Conservation (phyloP, 176 grass and related monocot species). For the Tillandsia fasciculata region DNA sequence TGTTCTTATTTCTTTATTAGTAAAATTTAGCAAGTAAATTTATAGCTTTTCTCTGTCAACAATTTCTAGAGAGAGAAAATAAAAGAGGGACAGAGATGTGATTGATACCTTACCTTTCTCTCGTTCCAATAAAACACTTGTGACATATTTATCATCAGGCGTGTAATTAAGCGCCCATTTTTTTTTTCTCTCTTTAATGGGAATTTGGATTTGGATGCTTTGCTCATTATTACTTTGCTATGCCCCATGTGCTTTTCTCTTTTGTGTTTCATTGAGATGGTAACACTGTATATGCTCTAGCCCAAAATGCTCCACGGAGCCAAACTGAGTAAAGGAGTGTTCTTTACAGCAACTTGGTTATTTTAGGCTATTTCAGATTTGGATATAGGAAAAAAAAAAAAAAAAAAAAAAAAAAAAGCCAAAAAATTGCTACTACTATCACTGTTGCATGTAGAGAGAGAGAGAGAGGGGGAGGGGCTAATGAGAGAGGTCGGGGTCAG, state of each 20-base stretch:
- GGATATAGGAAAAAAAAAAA: no score
- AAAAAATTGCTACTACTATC: background rate
- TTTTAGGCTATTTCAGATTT: no score
- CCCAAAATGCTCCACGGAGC: no score
- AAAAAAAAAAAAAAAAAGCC: no score
- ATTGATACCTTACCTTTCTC: slow-evolving; percentile 37
- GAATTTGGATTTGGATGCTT: slow-evolving; percentile 1
- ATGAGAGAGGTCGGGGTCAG: background rate
- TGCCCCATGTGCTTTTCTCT: slow-evolving; percentile 1
- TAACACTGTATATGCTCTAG: background rate
- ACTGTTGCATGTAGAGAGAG: background rate
- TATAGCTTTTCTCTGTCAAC: no score
- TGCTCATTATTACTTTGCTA: background rate
- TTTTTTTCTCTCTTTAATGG: slow-evolving; percentile 4
- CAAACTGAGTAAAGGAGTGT: slow-evolving; percentile 11
- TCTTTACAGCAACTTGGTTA: background rate
- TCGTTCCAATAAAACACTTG: slow-evolving; percentile 35
- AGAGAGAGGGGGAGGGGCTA: background rate
- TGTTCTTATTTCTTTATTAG: background rate
- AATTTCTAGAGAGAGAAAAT: slow-evolving; percentile 1
- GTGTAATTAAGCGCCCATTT: background rate
- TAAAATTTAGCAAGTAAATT: no score
- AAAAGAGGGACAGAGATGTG: slow-evolving; percentile 4
- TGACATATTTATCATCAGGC: slow-evolving; percentile 16
- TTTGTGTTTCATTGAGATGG: slow-evolving; percentile 23